Evolutionary conservation across 2,329 filamentous ascomycete species (phyloP), one percentile per base, ranked within the genome.

Genomic region (Colletotrichum siamense): DNA sequence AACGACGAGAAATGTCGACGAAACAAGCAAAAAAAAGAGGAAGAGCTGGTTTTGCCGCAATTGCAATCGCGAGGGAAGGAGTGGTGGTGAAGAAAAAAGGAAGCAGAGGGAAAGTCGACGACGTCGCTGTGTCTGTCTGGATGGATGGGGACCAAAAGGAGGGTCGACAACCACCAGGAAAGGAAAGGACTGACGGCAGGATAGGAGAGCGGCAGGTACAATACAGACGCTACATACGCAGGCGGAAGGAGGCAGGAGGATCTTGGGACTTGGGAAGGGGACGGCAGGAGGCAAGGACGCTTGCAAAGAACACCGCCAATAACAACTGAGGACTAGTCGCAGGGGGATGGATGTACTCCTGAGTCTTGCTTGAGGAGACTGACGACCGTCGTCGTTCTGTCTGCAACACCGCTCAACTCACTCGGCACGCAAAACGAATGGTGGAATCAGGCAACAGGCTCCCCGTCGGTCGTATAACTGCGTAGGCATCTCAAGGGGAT

Each of bases 131-230:
- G 44, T 52, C 22, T 32, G 39, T n/a, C 18, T 49, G 39, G 5
- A 4, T 49, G 63, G 55, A 75, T 52, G 63, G 69, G 52, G 57
- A 68, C 71, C n/a, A 34, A 69, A 69, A 64, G 57, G 68, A 70
- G 68, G 68, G 68, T 63, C 68, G 22, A 69, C 16, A 10, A 32
- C 30, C 70, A 62, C 52, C 67, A 30, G 69, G 39, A 71, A 55
- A 57, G 69, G 61, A 71, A 64, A 57, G 61, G 69, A 65, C 12
- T 30, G 26, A 36, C 59, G 70, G 12, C 55, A 70, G 66, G 66
- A 69, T 32, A 49, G 36, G n/a, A 63, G 59, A 63, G n/a, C 26
- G 32, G 70, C 70, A 36, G 63, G 52, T 69, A 24, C 59, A 63
- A n/a, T 22, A 22, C 26, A 18, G 6, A n/a, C 57, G n/a, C 57